These are phyloP conservation scores for Eleusine indica DNA, from an alignment of 176 grass and related monocot genomes.

Conservation along the genomic window DNA sequence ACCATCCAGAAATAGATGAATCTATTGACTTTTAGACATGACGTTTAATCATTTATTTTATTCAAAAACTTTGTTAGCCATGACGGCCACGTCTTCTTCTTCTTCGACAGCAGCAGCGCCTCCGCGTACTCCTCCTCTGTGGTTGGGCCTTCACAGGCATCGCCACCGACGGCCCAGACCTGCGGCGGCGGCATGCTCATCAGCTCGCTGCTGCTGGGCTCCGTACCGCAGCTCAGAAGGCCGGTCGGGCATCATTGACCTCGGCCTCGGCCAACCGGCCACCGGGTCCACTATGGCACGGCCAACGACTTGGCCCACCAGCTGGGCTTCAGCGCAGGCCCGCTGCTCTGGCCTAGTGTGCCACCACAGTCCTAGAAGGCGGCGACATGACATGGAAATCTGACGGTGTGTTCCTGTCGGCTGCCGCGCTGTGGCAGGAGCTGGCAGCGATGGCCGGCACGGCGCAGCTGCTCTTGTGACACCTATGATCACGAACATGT, in stretches of 20 bases:
- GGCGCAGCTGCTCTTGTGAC: neutral
- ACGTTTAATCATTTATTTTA: too few species aligned
- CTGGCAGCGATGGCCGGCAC: constrained; percentile 1
- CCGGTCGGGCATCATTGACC: constrained; percentile 38
- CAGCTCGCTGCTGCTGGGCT: constrained; percentile 29
- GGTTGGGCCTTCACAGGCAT: too few species aligned
- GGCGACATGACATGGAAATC: neutral
- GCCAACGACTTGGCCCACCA: neutral
- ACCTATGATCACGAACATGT: too few species aligned
- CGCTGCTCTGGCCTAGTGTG: neutral
- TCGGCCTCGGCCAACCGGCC: constrained; percentile 8
- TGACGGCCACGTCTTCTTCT: too few species aligned
- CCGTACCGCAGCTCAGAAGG: constrained; percentile 39
- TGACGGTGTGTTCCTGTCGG: neutral
- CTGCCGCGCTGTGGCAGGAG: constrained; percentile 45
- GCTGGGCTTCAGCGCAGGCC: neutral
- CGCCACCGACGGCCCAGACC: too few species aligned
- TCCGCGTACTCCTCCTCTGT: too few species aligned
- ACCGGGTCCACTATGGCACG: neutral
- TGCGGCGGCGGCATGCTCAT: constrained; percentile 4
- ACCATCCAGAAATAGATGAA: too few species aligned
- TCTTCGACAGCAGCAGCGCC: too few species aligned
- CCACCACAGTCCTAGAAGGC: neutral
- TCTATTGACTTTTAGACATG: too few species aligned
- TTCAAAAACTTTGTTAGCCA: too few species aligned